Evolutionary conservation across 768 basidiomycete genomes (phyloP).

Genomic region (Termitomyces sp.): DNA sequence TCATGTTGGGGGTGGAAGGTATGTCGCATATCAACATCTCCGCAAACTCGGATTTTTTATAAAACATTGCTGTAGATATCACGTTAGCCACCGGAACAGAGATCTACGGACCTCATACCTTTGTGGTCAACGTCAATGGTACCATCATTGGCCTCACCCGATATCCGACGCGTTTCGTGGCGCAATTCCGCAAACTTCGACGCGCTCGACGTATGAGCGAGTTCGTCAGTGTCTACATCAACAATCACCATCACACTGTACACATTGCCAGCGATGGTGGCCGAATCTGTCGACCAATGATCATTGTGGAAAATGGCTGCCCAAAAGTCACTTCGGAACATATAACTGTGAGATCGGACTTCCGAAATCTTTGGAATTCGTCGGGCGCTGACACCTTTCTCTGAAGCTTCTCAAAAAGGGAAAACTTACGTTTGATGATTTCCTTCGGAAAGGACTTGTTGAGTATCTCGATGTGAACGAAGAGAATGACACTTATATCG

Average conservation of each 20-base stretch:
- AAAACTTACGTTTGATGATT: slow-evolving; percentile 85
- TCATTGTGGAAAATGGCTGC: slow-evolving; percentile 85
- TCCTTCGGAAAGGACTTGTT: slow-evolving; percentile 86
- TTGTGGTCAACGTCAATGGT: slow-evolving; percentile 96
- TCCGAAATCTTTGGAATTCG: slow-evolving; percentile 6
- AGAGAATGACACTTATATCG: slow-evolving; percentile 96
- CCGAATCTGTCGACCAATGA: slow-evolving; percentile 95
- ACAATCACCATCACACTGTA: slow-evolving; percentile 91
- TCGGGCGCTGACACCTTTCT: slow-evolving; percentile 1
- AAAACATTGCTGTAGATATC: slow-evolving; percentile 61
- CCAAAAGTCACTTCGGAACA: slow-evolving; percentile 80
- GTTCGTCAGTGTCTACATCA: slow-evolving; percentile 95
- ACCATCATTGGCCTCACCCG: slow-evolving; percentile 92
- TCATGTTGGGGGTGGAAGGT: slow-evolving; percentile 98
- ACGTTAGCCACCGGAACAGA: slow-evolving; percentile 89
- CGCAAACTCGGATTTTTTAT: slow-evolving; percentile 1
- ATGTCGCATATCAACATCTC: slow-evolving; percentile 15
- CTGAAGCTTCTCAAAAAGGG: slow-evolving; percentile 76
- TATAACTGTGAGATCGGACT: slow-evolving; percentile 53
- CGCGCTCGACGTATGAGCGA: slow-evolving; percentile 91
- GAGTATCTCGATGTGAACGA: slow-evolving; percentile 99
- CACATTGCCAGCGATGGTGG: slow-evolving; percentile 98
- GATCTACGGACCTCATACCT: slow-evolving; percentile 90
- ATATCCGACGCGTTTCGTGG: slow-evolving; percentile 79
- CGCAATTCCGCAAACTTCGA: slow-evolving; percentile 88